phyloP scores from a whole-genome alignment of 2,329 filamentous ascomycete species.

The Fusarium protoensiforme region DNA sequence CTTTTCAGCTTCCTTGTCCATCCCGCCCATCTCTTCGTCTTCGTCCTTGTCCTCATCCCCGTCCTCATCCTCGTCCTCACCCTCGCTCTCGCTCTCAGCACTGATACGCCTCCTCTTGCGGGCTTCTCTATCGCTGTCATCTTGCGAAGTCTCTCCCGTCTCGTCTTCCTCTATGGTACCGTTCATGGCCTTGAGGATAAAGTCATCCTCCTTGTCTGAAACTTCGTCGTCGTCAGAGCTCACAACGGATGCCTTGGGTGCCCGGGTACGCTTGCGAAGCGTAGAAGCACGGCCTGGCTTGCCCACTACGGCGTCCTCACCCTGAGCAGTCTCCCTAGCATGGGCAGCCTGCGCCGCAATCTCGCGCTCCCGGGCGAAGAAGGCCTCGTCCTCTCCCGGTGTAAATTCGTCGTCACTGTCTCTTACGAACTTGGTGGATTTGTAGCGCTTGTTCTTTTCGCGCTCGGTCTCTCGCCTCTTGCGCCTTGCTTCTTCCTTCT shows the following conservation, averaged over 20 bases:
- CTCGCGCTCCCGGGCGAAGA: constrained; percentile 77
- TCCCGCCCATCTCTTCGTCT: constrained; percentile 26
- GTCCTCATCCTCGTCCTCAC: not conserved
- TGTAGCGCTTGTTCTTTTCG: constrained; percentile 84
- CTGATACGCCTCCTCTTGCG: constrained; percentile 52
- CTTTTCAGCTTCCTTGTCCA: constrained; percentile 42
- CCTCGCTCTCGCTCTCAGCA: constrained; percentile 15
- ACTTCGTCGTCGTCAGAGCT: not conserved
- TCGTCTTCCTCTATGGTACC: constrained; percentile 37
- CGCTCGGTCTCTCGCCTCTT: constrained; percentile 67
- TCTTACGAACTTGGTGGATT: constrained; percentile 84
- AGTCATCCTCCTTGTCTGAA: constrained; percentile 38
- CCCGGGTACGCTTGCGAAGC: constrained; percentile 41
- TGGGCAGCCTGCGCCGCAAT: constrained; percentile 66
- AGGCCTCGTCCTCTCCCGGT: constrained; percentile 73
- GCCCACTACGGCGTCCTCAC: not conserved
- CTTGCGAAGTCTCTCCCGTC: constrained; percentile 44
- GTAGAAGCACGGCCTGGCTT: constrained; percentile 3
- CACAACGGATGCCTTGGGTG: not conserved
- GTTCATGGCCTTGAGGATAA: constrained; percentile 37
- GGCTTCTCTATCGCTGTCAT: constrained; percentile 48
- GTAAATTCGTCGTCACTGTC: constrained; percentile 92
- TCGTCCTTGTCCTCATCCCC: not conserved
- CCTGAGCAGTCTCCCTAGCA: constrained; percentile 43
- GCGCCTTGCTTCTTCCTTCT: constrained; percentile 72